Conservation (phyloP, 192 early-diverging fungal species). For the Backusella luteola region DNA sequence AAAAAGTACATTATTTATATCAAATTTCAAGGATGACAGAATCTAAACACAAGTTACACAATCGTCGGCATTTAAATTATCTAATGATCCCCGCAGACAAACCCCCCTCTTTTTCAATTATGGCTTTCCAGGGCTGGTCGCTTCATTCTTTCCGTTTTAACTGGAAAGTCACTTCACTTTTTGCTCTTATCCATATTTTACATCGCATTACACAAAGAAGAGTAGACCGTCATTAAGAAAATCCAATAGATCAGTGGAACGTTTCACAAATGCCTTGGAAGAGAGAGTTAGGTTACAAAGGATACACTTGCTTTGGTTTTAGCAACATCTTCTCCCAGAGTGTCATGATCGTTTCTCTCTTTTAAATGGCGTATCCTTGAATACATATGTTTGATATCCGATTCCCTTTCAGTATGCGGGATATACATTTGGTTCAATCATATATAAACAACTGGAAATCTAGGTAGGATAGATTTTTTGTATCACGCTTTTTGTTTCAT, state of each 20-base stretch:
- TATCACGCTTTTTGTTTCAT: not conserved
- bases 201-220: not conserved
- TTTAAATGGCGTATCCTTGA: not conserved
- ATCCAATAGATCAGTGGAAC: not conserved
- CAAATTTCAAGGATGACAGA: not conserved
- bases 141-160: not conserved
- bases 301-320: not conserved
- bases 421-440: not conserved
- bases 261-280: not conserved
- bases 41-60: not conserved
- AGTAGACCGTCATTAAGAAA: not conserved
- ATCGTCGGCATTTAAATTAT: not conserved
- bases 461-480: not conserved
- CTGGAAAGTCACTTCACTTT: not conserved
- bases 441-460: not conserved
- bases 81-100: constrained; percentile 4
- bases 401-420: not conserved
- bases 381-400: not conserved
- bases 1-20: not conserved
- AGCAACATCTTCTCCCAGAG: not conserved
- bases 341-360: not conserved
- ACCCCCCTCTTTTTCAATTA: not conserved
- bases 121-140: not conserved
- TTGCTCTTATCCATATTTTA: not conserved
- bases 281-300: not conserved